phyloP scores from a whole-genome alignment of 2,329 filamentous ascomycete species.

The Emericellopsis cladophorae region DNA sequence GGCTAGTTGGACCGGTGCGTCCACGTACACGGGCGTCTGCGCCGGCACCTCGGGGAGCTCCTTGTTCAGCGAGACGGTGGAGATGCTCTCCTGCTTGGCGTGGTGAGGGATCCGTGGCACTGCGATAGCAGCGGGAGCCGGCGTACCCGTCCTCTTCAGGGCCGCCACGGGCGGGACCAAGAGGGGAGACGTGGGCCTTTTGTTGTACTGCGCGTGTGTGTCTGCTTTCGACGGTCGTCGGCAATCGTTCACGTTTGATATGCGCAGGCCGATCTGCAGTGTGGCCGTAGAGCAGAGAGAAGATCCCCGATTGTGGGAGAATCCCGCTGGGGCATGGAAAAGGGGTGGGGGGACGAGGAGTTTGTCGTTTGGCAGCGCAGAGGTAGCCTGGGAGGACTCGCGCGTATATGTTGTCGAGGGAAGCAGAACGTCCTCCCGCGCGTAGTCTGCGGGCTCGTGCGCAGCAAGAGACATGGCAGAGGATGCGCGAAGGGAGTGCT shows the following conservation, averaged over 20 bases:
- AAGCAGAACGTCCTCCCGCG: slow-evolving; percentile 14
- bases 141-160: neutral
- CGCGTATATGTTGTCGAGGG: slow-evolving; percentile 34
- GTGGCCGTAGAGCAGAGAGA: slow-evolving; percentile 55
- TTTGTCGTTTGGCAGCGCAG: slow-evolving; percentile 1
- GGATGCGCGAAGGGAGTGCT: slow-evolving; percentile 2
- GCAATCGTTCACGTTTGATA: slow-evolving; percentile 47
- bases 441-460: slow-evolving; percentile 1
- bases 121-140: neutral
- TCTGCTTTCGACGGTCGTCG: slow-evolving; percentile 4
- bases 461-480: slow-evolving; percentile 12
- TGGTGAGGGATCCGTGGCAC: neutral
- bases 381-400: neutral
- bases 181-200: neutral
- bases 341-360: slow-evolving; percentile 27
- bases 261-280: slow-evolving; percentile 57
- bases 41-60: neutral
- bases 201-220: no score
- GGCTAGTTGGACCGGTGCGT: slow-evolving; percentile 27
- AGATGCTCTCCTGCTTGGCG: neutral
- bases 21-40: neutral
- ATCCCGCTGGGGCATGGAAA: slow-evolving; percentile 21
- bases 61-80: neutral
- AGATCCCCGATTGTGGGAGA: slow-evolving; percentile 41
- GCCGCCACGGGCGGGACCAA: neutral